Evolutionary conservation across 2,329 filamentous ascomycete genomes (phyloP).

Genomic region (Phoma sp.): DNA sequence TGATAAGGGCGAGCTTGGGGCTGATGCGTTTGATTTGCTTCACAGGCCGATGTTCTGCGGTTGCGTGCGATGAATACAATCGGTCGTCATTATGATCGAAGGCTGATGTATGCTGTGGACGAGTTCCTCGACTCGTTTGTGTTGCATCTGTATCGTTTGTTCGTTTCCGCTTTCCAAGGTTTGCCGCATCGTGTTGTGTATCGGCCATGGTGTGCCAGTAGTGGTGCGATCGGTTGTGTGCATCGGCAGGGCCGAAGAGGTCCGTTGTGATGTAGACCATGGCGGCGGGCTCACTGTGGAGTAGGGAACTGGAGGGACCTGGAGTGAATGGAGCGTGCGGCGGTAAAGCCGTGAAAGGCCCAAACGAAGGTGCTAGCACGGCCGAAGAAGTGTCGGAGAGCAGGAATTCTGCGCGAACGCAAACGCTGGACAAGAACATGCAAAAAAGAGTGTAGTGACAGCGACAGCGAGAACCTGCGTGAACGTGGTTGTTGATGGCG

Average conservation of each 20-base stretch:
- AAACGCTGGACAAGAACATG: constrained; percentile 2
- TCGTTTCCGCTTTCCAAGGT: constrained; percentile 44
- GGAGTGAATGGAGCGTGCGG: constrained; percentile 18
- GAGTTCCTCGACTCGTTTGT: constrained; percentile 1
- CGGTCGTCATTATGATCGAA: constrained; percentile 25
- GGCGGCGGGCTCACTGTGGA: constrained; percentile 23
- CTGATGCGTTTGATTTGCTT: constrained; percentile 41
- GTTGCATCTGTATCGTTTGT: constrained; percentile 20
- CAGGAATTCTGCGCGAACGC: not conserved
- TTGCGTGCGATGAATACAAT: constrained; percentile 15
- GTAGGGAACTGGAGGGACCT: constrained; percentile 9
- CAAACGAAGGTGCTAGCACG: not conserved
- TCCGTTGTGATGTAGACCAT: constrained; percentile 50
- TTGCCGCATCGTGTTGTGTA: constrained; percentile 21
- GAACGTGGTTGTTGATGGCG: constrained; percentile 10
- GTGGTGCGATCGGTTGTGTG: constrained; percentile 17
- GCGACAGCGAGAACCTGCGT: constrained; percentile 1
- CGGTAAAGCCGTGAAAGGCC: constrained; percentile 14
- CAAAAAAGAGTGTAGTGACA: constrained; percentile 6
- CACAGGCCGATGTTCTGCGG: constrained; percentile 35
- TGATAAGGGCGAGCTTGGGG: constrained; percentile 33
- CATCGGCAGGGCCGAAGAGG: constrained; percentile 36
- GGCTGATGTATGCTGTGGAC: constrained; percentile 15
- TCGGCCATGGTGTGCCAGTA: constrained; percentile 32
- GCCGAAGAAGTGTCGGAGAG: not conserved